Base-by-base conservation (phyloP, 2,329 filamentous ascomycete genomes). In the Fusarium buxicola region DNA sequence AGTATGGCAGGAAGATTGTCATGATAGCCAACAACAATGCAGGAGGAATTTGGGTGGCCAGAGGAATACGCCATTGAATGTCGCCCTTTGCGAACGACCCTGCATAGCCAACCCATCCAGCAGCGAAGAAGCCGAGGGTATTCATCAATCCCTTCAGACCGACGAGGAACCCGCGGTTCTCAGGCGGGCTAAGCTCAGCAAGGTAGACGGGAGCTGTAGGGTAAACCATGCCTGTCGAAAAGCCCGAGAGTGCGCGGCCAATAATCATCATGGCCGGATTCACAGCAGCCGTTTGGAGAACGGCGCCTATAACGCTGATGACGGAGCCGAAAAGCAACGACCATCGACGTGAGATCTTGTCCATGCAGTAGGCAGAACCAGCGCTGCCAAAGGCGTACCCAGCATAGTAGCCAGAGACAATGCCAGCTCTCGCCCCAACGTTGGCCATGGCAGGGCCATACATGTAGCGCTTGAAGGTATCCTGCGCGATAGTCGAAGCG, bases 141-240 rank as follows among this genome's bases (percentile, higher is more conserved):
- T 63, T 63, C 41, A 65, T 53, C 4, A 77, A 21, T 16, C 73
- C 69, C 48, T 80, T 77, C 2, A 76, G 69, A 0, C 77, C 78
- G 0, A 81, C 77, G 2, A 81, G 72, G 0, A 75, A 74, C 3
- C 79, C 80, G 8, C 80, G 77, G 7, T 80, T 73, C 30, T 79
- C 76, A 3, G 81, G 78, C 2, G 21, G 21, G 21, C 21, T 21
- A 6, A 81, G 73, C 62, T 81, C 79, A 24, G 77, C 75, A 67
- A 77, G 81, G 56, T 75, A 75, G 2, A 60, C 53, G 2, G 58
- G 58, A 50, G 76, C 68, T n/a, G 71, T 58, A 49, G 71, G 71
- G 10, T 72, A 67, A 3, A 68, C 51, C 69, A 67, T 73, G 65
- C 78, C 79, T 8, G 79, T 69, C 3, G 77, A 75, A 9, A 81